Conservation (phyloP, 1,284 basidiomycete species). For the Apiotrichum sp. region DNA sequence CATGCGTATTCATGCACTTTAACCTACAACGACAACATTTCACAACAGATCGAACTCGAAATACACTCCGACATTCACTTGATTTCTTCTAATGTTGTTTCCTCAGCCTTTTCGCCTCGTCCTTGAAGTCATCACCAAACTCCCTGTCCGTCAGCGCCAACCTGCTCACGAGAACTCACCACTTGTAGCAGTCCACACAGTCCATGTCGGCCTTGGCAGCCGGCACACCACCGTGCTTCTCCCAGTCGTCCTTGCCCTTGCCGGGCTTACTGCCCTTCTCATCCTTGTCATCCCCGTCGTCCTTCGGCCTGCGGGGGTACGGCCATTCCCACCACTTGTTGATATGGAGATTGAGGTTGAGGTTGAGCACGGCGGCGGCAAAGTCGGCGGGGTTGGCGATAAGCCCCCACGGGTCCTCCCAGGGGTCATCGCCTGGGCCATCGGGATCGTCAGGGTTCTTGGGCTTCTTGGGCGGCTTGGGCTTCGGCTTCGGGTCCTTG, state of each 20-base stretch:
- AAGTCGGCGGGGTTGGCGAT: background rate
- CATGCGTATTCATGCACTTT: no score
- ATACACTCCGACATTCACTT: no score
- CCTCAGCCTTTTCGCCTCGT: slow-evolving; percentile 1
- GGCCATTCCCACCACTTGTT: slow-evolving; percentile 1
- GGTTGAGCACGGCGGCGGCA: background rate
- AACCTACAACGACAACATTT: no score
- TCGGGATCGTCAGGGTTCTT: background rate
- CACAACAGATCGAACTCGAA: no score
- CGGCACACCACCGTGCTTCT: slow-evolving; percentile 46
- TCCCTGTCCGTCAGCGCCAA: slow-evolving; percentile 7
- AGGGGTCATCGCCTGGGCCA: background rate
- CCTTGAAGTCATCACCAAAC: slow-evolving; percentile 35
- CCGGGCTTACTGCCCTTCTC: slow-evolving; percentile 51
- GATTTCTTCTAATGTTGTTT: no score
- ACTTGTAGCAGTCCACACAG: slow-evolving; percentile 48
- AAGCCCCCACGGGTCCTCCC: background rate
- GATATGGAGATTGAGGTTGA: background rate
- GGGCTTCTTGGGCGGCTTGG: background rate
- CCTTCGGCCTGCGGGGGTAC: background rate
- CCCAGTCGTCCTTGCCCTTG: slow-evolving; percentile 24
- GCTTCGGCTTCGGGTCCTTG: slow-evolving; percentile 1
- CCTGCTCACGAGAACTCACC: slow-evolving; percentile 28
- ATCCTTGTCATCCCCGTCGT: slow-evolving; percentile 20
- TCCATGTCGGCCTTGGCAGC: slow-evolving; percentile 36